These are phyloP conservation scores for Aspergillus saccharolyticus DNA, from an alignment of 495 filamentous ascomycete genomes.

Conservation along the genomic window DNA sequence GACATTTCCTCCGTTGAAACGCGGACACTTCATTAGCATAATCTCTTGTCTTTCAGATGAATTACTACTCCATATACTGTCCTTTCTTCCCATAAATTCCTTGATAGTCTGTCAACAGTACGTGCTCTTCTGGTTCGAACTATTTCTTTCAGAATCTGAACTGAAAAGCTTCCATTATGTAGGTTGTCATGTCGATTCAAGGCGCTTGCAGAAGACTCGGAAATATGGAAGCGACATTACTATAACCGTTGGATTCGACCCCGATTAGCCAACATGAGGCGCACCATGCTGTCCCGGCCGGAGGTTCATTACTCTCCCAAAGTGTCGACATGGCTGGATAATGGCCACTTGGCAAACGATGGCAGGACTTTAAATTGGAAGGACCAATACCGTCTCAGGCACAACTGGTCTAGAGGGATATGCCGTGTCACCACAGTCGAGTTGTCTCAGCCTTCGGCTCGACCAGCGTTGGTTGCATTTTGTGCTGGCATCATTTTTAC, in stretches of 20 bases:
- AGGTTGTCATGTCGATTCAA: slow-evolving; percentile 76
- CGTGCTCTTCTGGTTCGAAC: slow-evolving; percentile 4
- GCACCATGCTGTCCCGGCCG: slow-evolving; percentile 30
- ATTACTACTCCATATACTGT: slow-evolving; percentile 78
- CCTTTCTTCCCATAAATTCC: slow-evolving; percentile 62
- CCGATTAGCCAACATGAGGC: slow-evolving; percentile 64
- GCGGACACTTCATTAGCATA: slow-evolving; percentile 23
- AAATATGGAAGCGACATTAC: slow-evolving; percentile 88
- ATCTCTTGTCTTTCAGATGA: slow-evolving; percentile 72
- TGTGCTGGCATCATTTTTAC: slow-evolving; percentile 73
- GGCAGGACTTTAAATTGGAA: slow-evolving; percentile 71
- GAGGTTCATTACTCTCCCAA: slow-evolving; percentile 64
- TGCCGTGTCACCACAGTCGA: slow-evolving; percentile 75
- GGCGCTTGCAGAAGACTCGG: slow-evolving; percentile 70
- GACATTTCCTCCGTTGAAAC: slow-evolving; percentile 28
- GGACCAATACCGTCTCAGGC: slow-evolving; percentile 77
- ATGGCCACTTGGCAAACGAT: slow-evolving; percentile 50
- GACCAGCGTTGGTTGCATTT: slow-evolving; percentile 64
- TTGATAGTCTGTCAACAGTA: slow-evolving; percentile 67
- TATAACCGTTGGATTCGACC: slow-evolving; percentile 83
- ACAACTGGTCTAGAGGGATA: slow-evolving; percentile 86
- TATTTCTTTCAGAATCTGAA: background rate
- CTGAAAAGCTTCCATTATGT: slow-evolving; percentile 7
- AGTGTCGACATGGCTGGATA: slow-evolving; percentile 79
- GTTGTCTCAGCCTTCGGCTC: slow-evolving; percentile 51